A percentile compares a stretch with the other conserved stretches of the same genome.
These are phyloP conservation scores for Nicotiana noctiflora DNA, from an alignment of 257 asterid species.

Conservation along the genomic window DNA sequence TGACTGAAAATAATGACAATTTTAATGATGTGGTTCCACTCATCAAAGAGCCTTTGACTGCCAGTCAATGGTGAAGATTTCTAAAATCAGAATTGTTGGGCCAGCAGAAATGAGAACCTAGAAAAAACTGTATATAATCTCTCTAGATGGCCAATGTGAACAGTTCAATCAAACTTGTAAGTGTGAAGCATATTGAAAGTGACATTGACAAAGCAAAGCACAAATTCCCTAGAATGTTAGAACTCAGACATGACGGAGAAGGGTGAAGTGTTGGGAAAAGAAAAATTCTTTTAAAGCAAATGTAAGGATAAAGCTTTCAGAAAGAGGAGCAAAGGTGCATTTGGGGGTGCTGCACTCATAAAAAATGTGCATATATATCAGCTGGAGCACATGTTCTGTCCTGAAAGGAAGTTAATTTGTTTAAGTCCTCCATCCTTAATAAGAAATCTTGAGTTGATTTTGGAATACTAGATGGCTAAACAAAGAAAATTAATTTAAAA, in stretches of 20 bases:
- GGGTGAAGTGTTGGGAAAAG: background rate
- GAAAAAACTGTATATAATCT: no score
- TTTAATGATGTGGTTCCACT: background rate
- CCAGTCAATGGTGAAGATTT: background rate
- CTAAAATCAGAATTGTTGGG: background rate
- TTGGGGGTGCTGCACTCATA: background rate
- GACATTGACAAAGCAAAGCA: no score
- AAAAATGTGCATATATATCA: background rate
- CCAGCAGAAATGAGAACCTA: background rate
- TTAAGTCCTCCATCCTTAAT: background rate
- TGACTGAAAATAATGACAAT: background rate
- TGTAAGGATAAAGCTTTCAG: background rate
- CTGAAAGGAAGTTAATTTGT: background rate
- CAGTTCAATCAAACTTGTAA: no score
- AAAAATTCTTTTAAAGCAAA: background rate
- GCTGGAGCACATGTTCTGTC: background rate
- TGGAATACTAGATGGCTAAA: background rate
- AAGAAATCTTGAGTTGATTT: background rate
- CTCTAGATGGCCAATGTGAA: no score
- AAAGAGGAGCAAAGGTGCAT: background rate
- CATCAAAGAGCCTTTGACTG: background rate
- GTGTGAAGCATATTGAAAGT: no score
- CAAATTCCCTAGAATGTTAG: no score
- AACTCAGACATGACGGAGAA: no score
- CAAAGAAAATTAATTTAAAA: background rate